A percentile compares a stretch with the other conserved stretches of the same genome.
Evolutionary conservation across 768 basidiomycete genomes (phyloP).

Genomic region (Boletus pseudo-olivaceus): DNA sequence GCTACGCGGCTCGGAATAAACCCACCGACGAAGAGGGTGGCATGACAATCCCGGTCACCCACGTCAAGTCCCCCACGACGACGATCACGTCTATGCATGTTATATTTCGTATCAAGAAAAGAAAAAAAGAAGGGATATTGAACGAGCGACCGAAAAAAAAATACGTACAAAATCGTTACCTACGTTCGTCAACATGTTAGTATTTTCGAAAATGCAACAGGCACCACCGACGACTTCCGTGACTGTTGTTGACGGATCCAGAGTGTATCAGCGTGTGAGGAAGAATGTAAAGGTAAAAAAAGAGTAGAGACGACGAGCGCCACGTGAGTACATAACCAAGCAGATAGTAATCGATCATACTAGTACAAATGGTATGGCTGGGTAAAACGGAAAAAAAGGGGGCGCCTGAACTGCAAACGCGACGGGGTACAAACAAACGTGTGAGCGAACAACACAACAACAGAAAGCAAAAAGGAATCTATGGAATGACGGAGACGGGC

Average conservation of each 20-base stretch:
- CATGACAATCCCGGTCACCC: too few relatives aligned
- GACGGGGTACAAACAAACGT: constrained; percentile 2
- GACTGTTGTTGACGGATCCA: not conserved
- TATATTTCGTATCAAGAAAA: not conserved
- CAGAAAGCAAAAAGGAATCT: constrained; percentile 12
- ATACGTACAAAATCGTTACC: not conserved
- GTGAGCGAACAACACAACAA: constrained; percentile 6
- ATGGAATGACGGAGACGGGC: constrained; percentile 4
- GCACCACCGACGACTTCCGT: too few relatives aligned
- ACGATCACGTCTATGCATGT: not conserved
- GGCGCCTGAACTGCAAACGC: not conserved
- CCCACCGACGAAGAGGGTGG: too few relatives aligned
- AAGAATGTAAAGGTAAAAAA: too few relatives aligned
- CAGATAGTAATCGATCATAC: constrained; percentile 1
- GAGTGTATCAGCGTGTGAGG: not conserved
- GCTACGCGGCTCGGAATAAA: too few relatives aligned
- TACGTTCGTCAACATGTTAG: not conserved
- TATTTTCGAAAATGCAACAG: not conserved
- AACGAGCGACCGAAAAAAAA: not conserved
- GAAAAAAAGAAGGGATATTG: too few relatives aligned
- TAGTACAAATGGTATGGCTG: constrained; percentile 18
- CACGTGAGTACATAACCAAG: constrained; percentile 18
- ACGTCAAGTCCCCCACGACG: too few relatives aligned
- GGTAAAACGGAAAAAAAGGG: not conserved
- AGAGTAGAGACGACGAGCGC: not conserved